Evolutionary conservation across 2,329 filamentous ascomycete species (phyloP), one percentile per base, ranked within the genome.

Genomic region (Aureobasidium lini): DNA sequence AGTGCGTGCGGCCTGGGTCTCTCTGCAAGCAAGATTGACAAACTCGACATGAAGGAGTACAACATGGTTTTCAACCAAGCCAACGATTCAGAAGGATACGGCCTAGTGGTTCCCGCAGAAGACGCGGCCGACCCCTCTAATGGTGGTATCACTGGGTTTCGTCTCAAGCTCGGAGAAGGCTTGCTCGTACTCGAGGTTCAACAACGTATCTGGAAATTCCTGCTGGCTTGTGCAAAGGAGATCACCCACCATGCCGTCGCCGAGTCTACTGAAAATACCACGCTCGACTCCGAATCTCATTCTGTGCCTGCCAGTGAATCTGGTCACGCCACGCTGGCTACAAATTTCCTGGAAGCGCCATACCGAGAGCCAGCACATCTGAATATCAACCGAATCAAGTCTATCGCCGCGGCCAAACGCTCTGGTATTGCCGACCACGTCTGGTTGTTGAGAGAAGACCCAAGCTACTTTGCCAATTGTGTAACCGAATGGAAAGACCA

Each of bases 401-500:
- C 69, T 1, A 63, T 85, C 5, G 69, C 82, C 0, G 66, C 65
- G 1, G 78, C 79, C 0, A 76, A 72, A 61, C 64, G 64, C 0
- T 65, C 71, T 0, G 72, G 73, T 2, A 75, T 76, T 0, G 76
- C 81, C 58, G 82, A 85, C 66, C 80, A 84, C 63, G 44, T 84
- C 0, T 81, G 76, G 76, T 64, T 74, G 0, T 69, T 86, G 3
- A 75, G 82, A 10, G 83, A 86, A 64, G 84, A 86, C 65, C 82
- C 83, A 0, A 69, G 69, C 0, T 85, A 84, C 68, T 85, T 85
- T 62, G 68, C 73, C 3, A 71, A 79, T 1, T 59, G 68, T 0
- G 46, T 83, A 1, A 62, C 66, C 6, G 77, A 81, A 1, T 64
- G 66, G 31, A 73, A 70, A 28, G 79, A 83, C 13, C 82, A 84